Percentiles rank a stretch among this genome's conserved stretches.
phyloP scores from a whole-genome alignment of 164 flowering plant genomes.

The Akebia trifoliata region DNA sequence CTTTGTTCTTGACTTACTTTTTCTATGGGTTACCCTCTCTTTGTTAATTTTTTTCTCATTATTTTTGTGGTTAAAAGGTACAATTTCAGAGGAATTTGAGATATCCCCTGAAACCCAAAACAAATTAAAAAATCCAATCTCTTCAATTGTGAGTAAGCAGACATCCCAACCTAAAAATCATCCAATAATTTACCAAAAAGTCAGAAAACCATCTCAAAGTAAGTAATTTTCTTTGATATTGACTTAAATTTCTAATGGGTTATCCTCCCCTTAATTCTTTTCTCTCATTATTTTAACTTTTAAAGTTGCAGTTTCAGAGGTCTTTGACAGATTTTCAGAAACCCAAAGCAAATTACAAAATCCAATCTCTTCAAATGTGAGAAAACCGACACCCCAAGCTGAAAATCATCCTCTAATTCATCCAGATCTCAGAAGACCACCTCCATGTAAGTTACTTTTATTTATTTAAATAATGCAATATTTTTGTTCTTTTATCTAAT shows the following conservation, averaged over 20 bases:
- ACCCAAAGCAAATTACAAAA: too few species aligned
- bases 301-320: too few species aligned
- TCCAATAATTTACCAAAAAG: conserved; percentile 12
- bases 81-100: too few species aligned
- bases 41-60: too few species aligned
- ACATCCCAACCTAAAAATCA: not conserved
- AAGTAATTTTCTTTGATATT: conserved; percentile 15
- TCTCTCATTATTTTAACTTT: not conserved
- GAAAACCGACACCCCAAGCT: not conserved
- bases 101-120: too few species aligned
- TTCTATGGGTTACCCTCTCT: too few species aligned
- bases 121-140: too few species aligned
- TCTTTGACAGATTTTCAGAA: too few species aligned
- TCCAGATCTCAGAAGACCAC: conserved; percentile 16
- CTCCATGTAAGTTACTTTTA: conserved; percentile 28
- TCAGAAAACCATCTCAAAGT: conserved; percentile 26
- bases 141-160: too few species aligned
- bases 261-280: not conserved
- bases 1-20: too few species aligned
- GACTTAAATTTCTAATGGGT: not conserved
- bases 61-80: too few species aligned
- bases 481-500: not conserved
- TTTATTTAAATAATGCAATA: not conserved
- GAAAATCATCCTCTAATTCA: conserved; percentile 8
- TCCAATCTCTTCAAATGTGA: too few species aligned